Percentiles rank a stretch among this genome's conserved stretches.
Evolutionary conservation across 208 protist genomes (phyloP).

Genomic region (Leishmania martiniquensis): DNA sequence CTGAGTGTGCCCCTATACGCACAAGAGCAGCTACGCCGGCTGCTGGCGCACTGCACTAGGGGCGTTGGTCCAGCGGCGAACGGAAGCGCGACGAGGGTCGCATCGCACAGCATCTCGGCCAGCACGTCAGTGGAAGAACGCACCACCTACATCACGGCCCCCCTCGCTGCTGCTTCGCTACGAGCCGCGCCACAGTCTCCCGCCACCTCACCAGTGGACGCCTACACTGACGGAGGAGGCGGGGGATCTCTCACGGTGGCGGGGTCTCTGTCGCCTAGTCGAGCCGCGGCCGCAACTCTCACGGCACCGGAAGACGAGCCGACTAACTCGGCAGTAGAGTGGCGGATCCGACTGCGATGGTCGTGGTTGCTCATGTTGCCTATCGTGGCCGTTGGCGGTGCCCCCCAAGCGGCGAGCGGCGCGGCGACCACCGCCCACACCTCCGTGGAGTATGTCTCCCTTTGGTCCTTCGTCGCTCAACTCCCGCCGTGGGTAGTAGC

Average conservation of each 20-base stretch:
- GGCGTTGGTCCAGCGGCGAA: not conserved
- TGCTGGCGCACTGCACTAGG: not conserved
- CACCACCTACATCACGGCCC: constrained; percentile 19
- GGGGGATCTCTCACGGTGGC: not conserved
- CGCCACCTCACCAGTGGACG: not conserved
- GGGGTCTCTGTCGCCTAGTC: not conserved
- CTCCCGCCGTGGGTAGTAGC: constrained; percentile 33
- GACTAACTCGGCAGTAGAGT: constrained; percentile 21
- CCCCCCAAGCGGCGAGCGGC: not conserved
- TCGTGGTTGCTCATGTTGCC: constrained; percentile 21
- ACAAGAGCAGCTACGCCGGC: not conserved
- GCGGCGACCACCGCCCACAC: not conserved
- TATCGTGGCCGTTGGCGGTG: not conserved
- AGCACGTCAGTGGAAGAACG: constrained; percentile 27
- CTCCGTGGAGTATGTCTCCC: constrained; percentile 21
- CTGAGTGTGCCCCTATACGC: not conserved
- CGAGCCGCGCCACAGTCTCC: not conserved
- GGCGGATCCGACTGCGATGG: constrained; percentile 33
- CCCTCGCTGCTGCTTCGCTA: not conserved
- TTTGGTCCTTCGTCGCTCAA: constrained; percentile 33
- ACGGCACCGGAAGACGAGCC: not conserved
- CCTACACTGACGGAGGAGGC: not conserved
- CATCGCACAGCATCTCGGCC: not conserved
- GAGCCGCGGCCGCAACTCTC: not conserved
- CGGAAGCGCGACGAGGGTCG: not conserved